Conservation (phyloP, 1,139 yeast genomes). For the Ogataea hybrid region DNA sequence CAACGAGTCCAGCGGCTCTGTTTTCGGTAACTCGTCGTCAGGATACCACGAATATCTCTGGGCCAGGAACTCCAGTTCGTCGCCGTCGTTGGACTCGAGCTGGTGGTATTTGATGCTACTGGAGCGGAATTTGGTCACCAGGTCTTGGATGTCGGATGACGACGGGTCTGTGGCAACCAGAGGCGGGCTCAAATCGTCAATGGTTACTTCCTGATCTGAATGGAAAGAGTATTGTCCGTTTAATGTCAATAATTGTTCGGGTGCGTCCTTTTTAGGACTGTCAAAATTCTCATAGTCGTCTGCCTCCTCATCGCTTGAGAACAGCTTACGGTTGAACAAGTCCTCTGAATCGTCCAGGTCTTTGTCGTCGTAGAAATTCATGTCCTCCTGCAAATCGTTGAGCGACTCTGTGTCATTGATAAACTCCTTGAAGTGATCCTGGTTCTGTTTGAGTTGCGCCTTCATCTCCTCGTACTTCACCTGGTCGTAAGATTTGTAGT, state of each 20-base stretch:
- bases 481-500: slow-evolving; percentile 44
- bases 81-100: slow-evolving; percentile 10
- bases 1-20: slow-evolving; percentile 22
- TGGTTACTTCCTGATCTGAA: slow-evolving; percentile 19
- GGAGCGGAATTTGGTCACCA: slow-evolving; percentile 1
- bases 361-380: slow-evolving; percentile 43
- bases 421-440: slow-evolving; percentile 32
- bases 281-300: slow-evolving; percentile 3
- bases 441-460: slow-evolving; percentile 14
- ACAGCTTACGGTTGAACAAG: slow-evolving; percentile 38
- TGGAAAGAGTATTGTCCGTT: slow-evolving; percentile 14
- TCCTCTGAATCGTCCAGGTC: slow-evolving; percentile 42
- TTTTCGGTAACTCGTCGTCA: slow-evolving; percentile 16
- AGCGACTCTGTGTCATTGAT: slow-evolving; percentile 24
- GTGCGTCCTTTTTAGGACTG: background rate
- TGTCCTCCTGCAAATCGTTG: slow-evolving; percentile 52
- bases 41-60: slow-evolving; percentile 29
- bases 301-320: slow-evolving; percentile 40
- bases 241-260: background rate
- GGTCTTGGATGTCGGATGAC: background rate
- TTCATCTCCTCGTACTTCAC: slow-evolving; percentile 32
- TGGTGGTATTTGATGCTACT: slow-evolving; percentile 19
- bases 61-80: slow-evolving; percentile 21
- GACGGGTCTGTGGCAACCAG: background rate
- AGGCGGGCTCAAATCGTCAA: slow-evolving; percentile 11